Base-by-base conservation (phyloP, 768 basidiomycete genomes). In the Leccinum variicolor region DNA sequence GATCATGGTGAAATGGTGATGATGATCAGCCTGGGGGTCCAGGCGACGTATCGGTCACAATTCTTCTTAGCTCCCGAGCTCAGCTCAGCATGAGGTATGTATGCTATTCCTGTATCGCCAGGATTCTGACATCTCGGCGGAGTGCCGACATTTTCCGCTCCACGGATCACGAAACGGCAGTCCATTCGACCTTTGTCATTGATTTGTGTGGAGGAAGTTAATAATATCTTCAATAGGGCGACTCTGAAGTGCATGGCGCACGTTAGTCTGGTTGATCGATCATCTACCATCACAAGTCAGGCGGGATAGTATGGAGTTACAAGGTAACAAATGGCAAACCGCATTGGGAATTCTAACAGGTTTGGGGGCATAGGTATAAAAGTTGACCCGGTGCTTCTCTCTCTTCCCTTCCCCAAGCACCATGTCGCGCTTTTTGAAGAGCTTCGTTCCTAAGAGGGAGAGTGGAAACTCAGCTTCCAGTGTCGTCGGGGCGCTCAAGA, bases 381-480 rank as follows among this genome's bases (percentile, higher is more conserved):
- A 57, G 39, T 59, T 56, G 29, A 9, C 19, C 25, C 39, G 8
- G 33, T 2, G 9, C 41, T 17, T 28, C 26, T 19, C 17, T 19
- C 46, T 46, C 23, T 1, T 45, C 14, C 25, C 21, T 46, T 26
- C 17, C 26, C 23, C 13, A 50, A 54, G 45, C 11, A 56, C 31
- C 47, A 68, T 62, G 67, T 59, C 62, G 15, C 67, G 33, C 54
- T 81, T 85, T 61, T 52, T 83, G 9, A 69, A 65, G 51, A 82
- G 75, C 72, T 68, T 84, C 59, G 55, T 84, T 50, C 84, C 84
- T 7, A 74, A 69, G 56, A 76, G 71, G 61, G 83, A 87, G 58
- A 66, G 73, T 47, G 70, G 75, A 19, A 55, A 59, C 34, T 66
- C 66, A 10, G 51, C 73, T 39, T 68, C 77, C 10, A 68, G 78